These are phyloP conservation scores for Aspergillus hancockii DNA, from an alignment of 495 filamentous ascomycete species.

Conservation along the genomic window DNA sequence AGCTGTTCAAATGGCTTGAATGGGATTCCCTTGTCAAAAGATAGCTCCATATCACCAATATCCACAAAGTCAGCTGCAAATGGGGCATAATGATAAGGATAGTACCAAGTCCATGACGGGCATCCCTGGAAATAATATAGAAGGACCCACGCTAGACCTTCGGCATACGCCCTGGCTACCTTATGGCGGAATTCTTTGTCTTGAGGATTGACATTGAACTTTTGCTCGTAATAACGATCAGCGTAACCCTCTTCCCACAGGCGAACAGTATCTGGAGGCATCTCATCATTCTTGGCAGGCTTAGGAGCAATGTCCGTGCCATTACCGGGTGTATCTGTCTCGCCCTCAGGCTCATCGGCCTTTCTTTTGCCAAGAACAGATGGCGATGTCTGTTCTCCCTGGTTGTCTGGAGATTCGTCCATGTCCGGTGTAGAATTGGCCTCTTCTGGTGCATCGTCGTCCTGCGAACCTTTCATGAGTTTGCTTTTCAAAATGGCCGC, in stretches of 20 bases:
- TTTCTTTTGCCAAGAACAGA: slow-evolving; percentile 63
- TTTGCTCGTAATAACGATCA: slow-evolving; percentile 95
- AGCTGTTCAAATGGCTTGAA: slow-evolving; percentile 96
- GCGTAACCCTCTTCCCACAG: slow-evolving; percentile 96
- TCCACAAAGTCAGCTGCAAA: slow-evolving; percentile 95
- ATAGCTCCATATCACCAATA: slow-evolving; percentile 72
- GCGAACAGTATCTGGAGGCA: slow-evolving; percentile 75
- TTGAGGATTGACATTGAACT: slow-evolving; percentile 82
- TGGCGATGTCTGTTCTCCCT: slow-evolving; percentile 34
- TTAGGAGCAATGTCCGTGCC: slow-evolving; percentile 10
- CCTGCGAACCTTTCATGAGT: slow-evolving; percentile 54
- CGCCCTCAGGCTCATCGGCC: slow-evolving; percentile 60
- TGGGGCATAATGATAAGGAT: slow-evolving; percentile 96
- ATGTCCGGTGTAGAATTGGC: slow-evolving; percentile 15
- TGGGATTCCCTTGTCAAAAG: slow-evolving; percentile 82
- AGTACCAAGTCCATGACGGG: slow-evolving; percentile 98
- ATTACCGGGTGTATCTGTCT: slow-evolving; percentile 55
- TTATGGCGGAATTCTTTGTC: slow-evolving; percentile 87
- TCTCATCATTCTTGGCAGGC: slow-evolving; percentile 53
- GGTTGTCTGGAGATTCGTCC: slow-evolving; percentile 25
- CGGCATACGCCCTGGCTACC: slow-evolving; percentile 91
- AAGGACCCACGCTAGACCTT: slow-evolving; percentile 97
- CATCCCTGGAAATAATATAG: slow-evolving; percentile 98
- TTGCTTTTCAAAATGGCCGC: slow-evolving; percentile 85
- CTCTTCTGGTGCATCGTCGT: slow-evolving; percentile 23